Conservation (phyloP, 164 flowering plant genomes). For the Tetracentron sinense region DNA sequence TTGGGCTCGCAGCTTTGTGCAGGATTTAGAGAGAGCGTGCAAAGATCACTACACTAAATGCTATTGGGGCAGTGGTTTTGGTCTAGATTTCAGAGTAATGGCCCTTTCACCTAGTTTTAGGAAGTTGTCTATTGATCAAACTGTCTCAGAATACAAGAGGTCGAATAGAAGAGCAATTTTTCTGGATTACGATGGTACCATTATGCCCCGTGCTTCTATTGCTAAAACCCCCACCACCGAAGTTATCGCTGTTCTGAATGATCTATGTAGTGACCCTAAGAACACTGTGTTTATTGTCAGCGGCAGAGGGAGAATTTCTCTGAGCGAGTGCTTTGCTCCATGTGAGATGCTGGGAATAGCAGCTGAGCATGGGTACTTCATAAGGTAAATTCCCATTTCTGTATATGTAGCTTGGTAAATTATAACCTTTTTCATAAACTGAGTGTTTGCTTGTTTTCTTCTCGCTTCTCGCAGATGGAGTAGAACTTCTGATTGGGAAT, state of each 20-base stretch:
- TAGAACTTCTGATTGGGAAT: conserved; percentile 12
- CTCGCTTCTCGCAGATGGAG: conserved; percentile 16
- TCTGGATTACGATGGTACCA: conserved; percentile 21
- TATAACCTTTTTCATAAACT: not conserved
- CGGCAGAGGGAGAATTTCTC: conserved; percentile 15
- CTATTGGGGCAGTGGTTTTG: conserved; percentile 16
- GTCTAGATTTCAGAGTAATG: conserved; percentile 15
- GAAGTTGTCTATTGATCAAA: conserved; percentile 12
- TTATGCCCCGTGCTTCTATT: conserved; percentile 16
- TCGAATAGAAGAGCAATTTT: conserved; percentile 16
- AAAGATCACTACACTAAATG: conserved; percentile 14
- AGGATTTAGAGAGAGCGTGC: conserved; percentile 20
- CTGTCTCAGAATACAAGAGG: conserved; percentile 15
- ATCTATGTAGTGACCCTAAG: conserved; percentile 18
- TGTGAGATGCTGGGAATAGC: conserved; percentile 17
- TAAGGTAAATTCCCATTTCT: not conserved
- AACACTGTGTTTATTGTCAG: conserved; percentile 23
- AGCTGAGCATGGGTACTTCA: conserved; percentile 21
- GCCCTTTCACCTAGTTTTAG: conserved; percentile 14
- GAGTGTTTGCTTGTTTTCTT: not conserved
- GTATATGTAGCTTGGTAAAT: not conserved
- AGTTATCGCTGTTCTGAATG: conserved; percentile 14
- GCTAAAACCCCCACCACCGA: conserved; percentile 13
- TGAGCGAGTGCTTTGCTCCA: conserved; percentile 19
- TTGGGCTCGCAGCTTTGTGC: conserved; percentile 16